Base-by-base conservation (phyloP, 164 flowering plant genomes). In the Liquidambar formosana region DNA sequence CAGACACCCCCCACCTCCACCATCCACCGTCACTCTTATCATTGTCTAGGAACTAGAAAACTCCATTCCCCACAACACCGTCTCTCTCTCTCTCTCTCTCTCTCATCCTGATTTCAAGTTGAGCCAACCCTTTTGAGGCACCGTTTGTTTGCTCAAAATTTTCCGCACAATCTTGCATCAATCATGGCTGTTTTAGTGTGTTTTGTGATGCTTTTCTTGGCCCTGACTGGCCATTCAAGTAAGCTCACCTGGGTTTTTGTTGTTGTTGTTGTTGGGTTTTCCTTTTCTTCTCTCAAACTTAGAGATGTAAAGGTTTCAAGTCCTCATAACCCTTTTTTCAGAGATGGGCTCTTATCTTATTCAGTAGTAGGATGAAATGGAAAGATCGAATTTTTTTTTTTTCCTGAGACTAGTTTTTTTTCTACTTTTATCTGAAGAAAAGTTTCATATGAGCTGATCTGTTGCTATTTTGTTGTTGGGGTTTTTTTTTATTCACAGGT, bases 221-320 rank as follows among this genome's bases (percentile, higher is more conserved):
- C 80, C 73, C 19, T 82, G 23, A 67, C 70, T 56, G 77, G 78
- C 65, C 68, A 71, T 69, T 79, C 85, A 75, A 78, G 85, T 82
- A 74, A 80, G 81, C 63, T 5, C n/a, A n/a, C 23, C 41, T 28
- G n/a, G 53, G 4, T 61, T 47, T n/a, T n/a, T n/a, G n/a, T n/a
- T n/a, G n/a, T n/a, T n/a, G n/a, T n/a, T n/a, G n/a, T n/a, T n/a
- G 8, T 54, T 49, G 51, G 9, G 10, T 61, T 18, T 67, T 22
- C 33, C 8, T 21, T 48, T 61, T 15, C 15, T 33, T 57, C 61
- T 18, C 48, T 27, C 10, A 33, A 15, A 11, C 19, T 1, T 12
- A 27, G 33, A 27, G 33, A 12, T 38, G 63, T 4, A 47, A 47
- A 47, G 14, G 14, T 47, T 47, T 47, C 51, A 47, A 12, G 51